phyloP scores from a whole-genome alignment of 257 asterid species.

The Jacaranda copaia region DNA sequence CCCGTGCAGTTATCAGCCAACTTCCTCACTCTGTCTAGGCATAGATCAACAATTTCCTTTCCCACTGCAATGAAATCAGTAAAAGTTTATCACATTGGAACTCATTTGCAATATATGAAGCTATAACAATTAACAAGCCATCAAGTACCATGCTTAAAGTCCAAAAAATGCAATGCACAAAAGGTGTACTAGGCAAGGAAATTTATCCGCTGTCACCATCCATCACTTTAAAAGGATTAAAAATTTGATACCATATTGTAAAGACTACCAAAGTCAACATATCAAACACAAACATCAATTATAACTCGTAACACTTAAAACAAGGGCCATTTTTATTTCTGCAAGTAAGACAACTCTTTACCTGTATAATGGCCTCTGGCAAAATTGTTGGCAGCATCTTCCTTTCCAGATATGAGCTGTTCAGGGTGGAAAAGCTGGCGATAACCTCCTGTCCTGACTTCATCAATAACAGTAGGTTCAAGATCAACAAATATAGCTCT shows the following conservation, averaged over 20 bases:
- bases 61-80: conserved; percentile 61
- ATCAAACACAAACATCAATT: conserved; percentile 15
- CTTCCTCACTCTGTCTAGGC: conserved; percentile 88
- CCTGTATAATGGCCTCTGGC: conserved; percentile 96
- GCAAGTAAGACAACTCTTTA: conserved; percentile 10
- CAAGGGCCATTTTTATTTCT: not conserved
- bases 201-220: not conserved
- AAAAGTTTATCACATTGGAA: not conserved
- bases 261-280: not conserved
- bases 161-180: not conserved
- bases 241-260: not conserved
- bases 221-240: not conserved
- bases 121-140: not conserved
- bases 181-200: not conserved
- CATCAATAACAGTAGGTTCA: conserved; percentile 92
- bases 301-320: not conserved
- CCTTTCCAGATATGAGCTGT: conserved; percentile 95
- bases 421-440: conserved; percentile 98
- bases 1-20: conserved; percentile 96
- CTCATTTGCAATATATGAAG: not conserved
- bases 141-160: not conserved
- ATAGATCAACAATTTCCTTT: conserved; percentile 84
- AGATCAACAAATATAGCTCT: conserved; percentile 92
- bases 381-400: conserved; percentile 93
- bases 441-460: conserved; percentile 77